Evolutionary conservation across 768 basidiomycete species (phyloP).

Genomic region (Leccinum imitatum): DNA sequence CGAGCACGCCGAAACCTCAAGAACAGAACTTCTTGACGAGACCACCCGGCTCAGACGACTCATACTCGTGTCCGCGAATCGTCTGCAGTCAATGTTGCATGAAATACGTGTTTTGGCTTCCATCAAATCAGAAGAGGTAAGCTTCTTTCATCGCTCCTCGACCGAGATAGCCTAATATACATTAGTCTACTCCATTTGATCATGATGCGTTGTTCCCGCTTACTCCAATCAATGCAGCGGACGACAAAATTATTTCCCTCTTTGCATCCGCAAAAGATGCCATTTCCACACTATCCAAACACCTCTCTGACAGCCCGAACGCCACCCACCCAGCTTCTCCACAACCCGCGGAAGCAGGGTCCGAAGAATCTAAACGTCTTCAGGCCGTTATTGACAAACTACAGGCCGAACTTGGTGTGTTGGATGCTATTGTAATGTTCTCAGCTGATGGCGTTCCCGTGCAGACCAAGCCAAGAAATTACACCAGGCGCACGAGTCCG

Average conservation of each 20-base stretch:
- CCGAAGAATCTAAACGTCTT: conserved; percentile 49
- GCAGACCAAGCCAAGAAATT: conserved; percentile 51
- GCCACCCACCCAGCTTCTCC: conserved; percentile 15
- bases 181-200: conserved; percentile 48
- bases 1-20: conserved; percentile 69
- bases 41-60: conserved; percentile 60
- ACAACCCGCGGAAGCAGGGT: conserved; percentile 27
- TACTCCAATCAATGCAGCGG: conserved; percentile 47
- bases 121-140: conserved; percentile 50
- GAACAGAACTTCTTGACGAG: conserved; percentile 61
- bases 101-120: conserved; percentile 41
- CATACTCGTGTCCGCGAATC: conserved; percentile 62
- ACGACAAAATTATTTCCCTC: conserved; percentile 46
- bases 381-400: conserved; percentile 50
- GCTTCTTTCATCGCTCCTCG: conserved; percentile 14
- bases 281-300: conserved; percentile 33
- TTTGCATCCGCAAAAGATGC: conserved; percentile 42
- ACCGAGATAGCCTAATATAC: conserved; percentile 10
- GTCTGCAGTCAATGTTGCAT: conserved; percentile 55
- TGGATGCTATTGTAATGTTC: background rate
- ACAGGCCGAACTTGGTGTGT: conserved; percentile 58
- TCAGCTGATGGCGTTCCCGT: conserved; percentile 8
- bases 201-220: conserved; percentile 52
- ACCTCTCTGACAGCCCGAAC: conserved; percentile 15
- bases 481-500: conserved; percentile 39